Evolutionary conservation across 1,284 basidiomycete genomes (phyloP).

Genomic region (Tilletiopsis washingtonensis): DNA sequence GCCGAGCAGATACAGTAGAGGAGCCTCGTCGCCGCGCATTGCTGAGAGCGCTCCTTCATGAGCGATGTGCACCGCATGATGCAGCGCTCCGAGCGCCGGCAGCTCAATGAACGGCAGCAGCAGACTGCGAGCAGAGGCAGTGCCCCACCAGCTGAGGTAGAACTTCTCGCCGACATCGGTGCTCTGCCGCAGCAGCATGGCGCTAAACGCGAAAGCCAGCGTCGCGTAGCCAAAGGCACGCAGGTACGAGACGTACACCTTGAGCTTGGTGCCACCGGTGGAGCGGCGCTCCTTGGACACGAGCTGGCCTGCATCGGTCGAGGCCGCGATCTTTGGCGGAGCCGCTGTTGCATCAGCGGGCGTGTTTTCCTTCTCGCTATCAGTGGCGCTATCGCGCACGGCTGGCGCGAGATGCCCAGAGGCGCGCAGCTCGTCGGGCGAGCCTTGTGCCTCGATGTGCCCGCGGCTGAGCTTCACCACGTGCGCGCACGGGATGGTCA

Average conservation of each 20-base stretch:
- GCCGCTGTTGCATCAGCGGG: no score
- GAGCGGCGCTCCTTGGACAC: constrained; percentile 3
- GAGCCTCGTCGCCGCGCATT: neutral
- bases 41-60: neutral
- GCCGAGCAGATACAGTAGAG: neutral
- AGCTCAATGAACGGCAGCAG: no score
- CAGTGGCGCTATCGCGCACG: neutral
- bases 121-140: no score
- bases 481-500: constrained; percentile 7
- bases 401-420: constrained; percentile 43
- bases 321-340: no score
- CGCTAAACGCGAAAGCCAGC: constrained; percentile 5
- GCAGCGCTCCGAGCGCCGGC: no score
- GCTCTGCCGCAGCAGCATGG: constrained; percentile 5
- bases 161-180: constrained; percentile 6
- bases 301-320: constrained; percentile 2
- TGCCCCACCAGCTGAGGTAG: neutral
- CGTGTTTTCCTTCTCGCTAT: constrained; percentile 53
- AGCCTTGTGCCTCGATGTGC: neutral
- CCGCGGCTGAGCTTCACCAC: constrained; percentile 31
- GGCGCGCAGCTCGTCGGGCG: constrained; percentile 12
- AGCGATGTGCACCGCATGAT: neutral
- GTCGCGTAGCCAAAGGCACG: constrained; percentile 8
- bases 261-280: constrained; percentile 7
- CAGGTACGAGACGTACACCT: constrained; percentile 13